Base-by-base conservation (phyloP, 2,329 filamentous ascomycete species). In the Botrytis sinoallii region DNA sequence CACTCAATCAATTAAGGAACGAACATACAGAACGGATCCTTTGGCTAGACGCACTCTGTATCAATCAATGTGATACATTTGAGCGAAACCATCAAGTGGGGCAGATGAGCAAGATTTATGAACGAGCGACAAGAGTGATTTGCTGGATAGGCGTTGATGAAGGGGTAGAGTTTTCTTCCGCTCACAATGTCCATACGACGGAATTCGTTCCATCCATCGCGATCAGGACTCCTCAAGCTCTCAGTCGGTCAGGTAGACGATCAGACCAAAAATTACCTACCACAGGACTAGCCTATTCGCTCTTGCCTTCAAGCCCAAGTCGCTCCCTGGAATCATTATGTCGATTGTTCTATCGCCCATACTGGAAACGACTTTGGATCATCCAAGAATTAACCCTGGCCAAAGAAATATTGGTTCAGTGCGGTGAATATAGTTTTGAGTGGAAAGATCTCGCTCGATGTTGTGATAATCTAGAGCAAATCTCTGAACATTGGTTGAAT, bases 361-460 rank as follows among this genome's bases (percentile, higher is more conserved):
- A 72, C 44, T 74, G 66, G 67, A 68, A 48, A 32, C 68, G 72
- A 29, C 63, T 72, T 32, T 75, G 68, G 68, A 72, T 75, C 46
- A 25, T 71, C 18, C 72, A 75, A 63, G 74, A 74, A n/a, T 69
- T 75, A 9, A 55, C 70, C 7, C 44, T 74, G n/a, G 73, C 73
- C 20, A 74, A 32, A 16, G 46, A 55, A 42, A 59, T 69, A 52
- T 40, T 74, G n/a, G 64, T 69, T 16, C 59, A 59, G 25, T 65
- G 63, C 29, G 63, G 73, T 14, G 65, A 67, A 40, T 55, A 29
- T 2, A 29, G 29, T 29, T 55, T 67, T 29, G 46, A 67, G 22
- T 67, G 46, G 65, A 10, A 4, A 67, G 46, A 40, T 67, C 32
- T 40, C 32, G 8, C 46, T 40, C 65, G 14, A 20, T 67, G 32